Evolutionary conservation across 164 flowering plant species (phyloP).

Genomic region (Tinospora cordifolia): DNA sequence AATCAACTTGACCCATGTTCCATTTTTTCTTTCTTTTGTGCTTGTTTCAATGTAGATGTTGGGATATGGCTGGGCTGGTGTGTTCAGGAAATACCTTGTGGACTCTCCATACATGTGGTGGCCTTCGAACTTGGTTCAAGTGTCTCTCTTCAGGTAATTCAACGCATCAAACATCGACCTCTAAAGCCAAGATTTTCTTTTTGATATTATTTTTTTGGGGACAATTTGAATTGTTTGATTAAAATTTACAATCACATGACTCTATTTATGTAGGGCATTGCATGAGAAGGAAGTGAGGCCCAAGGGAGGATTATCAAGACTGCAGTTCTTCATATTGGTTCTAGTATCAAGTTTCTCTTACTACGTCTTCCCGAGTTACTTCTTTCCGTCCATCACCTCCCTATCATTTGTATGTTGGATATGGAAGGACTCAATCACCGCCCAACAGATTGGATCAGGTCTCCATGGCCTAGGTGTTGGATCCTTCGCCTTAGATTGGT

Average conservation of each 20-base stretch:
- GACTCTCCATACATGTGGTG: constrained; percentile 22
- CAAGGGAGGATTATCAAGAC: constrained; percentile 9
- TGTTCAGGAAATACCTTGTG: constrained; percentile 16
- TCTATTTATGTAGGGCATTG: constrained; percentile 3
- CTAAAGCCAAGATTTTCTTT: background rate
- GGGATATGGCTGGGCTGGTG: constrained; percentile 19
- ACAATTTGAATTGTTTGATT: background rate
- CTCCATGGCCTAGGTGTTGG: constrained; percentile 12
- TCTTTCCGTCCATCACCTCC: constrained; percentile 11
- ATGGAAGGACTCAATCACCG: constrained; percentile 11
- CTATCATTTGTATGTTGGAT: constrained; percentile 16
- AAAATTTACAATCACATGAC: background rate
- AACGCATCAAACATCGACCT: background rate
- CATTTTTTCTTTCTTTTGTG: background rate
- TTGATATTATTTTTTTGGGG: no score
- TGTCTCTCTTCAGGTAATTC: constrained; percentile 15
- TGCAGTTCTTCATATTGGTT: constrained; percentile 12
- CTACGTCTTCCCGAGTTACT: constrained; percentile 8
- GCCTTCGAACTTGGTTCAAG: constrained; percentile 15
- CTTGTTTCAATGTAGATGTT: constrained; percentile 9
- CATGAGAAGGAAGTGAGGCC: constrained; percentile 11
- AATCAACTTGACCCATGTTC: background rate
- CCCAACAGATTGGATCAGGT: constrained; percentile 16
- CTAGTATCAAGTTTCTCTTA: constrained; percentile 12
- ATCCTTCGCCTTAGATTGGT: constrained; percentile 13